phyloP scores from a whole-genome alignment of 2,329 filamentous ascomycete genomes.

The Tolypocladium amazonense region DNA sequence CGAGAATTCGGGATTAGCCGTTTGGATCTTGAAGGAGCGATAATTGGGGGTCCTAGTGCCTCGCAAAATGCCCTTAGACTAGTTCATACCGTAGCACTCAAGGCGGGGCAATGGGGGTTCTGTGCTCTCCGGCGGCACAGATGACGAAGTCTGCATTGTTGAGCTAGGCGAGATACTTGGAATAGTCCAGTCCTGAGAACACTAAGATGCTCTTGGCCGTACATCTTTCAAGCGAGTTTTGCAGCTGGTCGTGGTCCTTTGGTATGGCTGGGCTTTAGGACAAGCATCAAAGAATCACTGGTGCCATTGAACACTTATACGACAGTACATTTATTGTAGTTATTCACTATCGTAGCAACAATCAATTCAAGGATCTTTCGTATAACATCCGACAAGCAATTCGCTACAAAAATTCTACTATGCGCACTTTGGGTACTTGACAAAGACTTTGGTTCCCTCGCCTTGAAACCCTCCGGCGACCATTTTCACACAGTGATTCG shows the following conservation, averaged over 20 bases:
- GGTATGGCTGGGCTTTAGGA: too few relatives aligned
- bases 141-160: too few relatives aligned
- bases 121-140: not conserved
- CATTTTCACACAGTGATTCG: constrained; percentile 11
- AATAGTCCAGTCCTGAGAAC: not conserved
- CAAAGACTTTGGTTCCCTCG: constrained; percentile 10
- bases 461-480: constrained; percentile 6
- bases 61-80: too few relatives aligned
- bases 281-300: not conserved
- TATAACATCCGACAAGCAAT: not conserved
- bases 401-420: not conserved
- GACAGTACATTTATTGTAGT: too few relatives aligned
- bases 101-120: not conserved
- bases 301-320: not conserved
- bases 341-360: too few relatives aligned
- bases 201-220: not conserved
- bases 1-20: not conserved
- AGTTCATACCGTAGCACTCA: too few relatives aligned
- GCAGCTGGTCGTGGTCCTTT: not conserved
- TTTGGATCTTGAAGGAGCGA: not conserved
- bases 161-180: too few relatives aligned
- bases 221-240: not conserved
- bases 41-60: not conserved
- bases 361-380: too few relatives aligned
- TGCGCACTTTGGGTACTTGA: constrained; percentile 9